Evolutionary conservation across 768 basidiomycete species (phyloP).

Genomic region (Favolaschia claudopus): DNA sequence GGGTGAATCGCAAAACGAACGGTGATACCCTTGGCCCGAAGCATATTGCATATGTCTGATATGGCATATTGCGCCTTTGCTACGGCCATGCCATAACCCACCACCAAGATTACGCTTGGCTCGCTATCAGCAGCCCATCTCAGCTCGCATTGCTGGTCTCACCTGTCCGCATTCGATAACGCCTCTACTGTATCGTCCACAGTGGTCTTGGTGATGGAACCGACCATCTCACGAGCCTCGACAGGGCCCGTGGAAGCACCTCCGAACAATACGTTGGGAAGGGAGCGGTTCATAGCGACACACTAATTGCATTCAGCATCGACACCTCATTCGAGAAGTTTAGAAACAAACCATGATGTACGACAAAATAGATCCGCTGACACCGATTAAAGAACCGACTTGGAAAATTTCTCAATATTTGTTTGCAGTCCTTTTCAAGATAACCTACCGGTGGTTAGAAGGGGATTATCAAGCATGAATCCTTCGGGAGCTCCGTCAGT

Average conservation of each 20-base stretch:
- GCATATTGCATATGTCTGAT: conserved; percentile 76
- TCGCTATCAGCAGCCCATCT: too few relatives aligned
- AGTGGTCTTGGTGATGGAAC: conserved; percentile 76
- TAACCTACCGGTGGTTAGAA: conserved; percentile 66
- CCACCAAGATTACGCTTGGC: conserved; percentile 81
- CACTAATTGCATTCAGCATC: conserved; percentile 56
- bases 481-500: conserved; percentile 45
- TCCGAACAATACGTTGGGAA: conserved; percentile 87
- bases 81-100: conserved; percentile 85
- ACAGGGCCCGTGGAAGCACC: conserved; percentile 70
- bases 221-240: conserved; percentile 81
- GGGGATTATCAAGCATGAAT: conserved; percentile 89
- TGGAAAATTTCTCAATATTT: background rate
- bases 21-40: conserved; percentile 77
- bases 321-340: background rate
- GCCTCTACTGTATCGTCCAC: conserved; percentile 86
- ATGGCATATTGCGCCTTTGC: conserved; percentile 88
- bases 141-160: too few relatives aligned
- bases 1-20: conserved; percentile 91
- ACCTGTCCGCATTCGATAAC: conserved; percentile 80
- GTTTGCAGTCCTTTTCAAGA: background rate
- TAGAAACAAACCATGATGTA: conserved; percentile 81
- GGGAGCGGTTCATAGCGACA: conserved; percentile 90
- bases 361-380: conserved; percentile 89
- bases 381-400: conserved; percentile 87